These are phyloP conservation scores for Leishmania arabica DNA, from an alignment of 208 protist species.

Conservation along the genomic window DNA sequence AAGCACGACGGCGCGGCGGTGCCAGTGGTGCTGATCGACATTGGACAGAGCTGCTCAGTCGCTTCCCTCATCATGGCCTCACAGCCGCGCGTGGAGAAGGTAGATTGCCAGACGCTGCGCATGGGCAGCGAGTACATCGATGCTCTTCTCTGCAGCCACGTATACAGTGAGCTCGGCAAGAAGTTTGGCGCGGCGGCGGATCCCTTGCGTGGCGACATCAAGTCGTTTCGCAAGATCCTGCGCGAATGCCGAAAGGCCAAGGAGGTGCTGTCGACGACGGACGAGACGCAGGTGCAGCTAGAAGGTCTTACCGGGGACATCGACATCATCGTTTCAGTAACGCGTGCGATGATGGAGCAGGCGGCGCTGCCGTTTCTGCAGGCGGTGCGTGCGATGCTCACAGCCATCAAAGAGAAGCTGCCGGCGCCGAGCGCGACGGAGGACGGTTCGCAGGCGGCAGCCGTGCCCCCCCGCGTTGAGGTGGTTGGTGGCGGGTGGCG, in stretches of 20 bases:
- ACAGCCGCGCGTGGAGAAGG: conserved; percentile 35
- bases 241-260: conserved; percentile 73
- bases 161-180: conserved; percentile 55
- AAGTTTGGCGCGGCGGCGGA: conserved; percentile 21
- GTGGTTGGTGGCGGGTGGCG: conserved; percentile 80
- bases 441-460: conserved; percentile 4
- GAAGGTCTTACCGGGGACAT: conserved; percentile 56
- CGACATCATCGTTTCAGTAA: conserved; percentile 49
- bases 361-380: conserved; percentile 32
- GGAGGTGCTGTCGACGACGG: conserved; percentile 70
- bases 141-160: conserved; percentile 43
- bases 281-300: conserved; percentile 51
- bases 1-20: conserved; percentile 21
- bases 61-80: conserved; percentile 40
- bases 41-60: conserved; percentile 56
- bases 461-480: conserved; percentile 49
- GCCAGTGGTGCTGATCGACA: conserved; percentile 57
- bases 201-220: conserved; percentile 46
- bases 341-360: conserved; percentile 37
- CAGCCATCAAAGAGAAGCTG: conserved; percentile 26
- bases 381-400: conserved; percentile 44
- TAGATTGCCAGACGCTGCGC: conserved; percentile 35
- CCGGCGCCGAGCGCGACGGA: conserved; percentile 6
- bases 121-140: conserved; percentile 68
- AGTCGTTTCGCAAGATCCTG: conserved; percentile 56